Evolutionary conservation across 2,329 filamentous ascomycete species (phyloP), one percentile per base, ranked within the genome.

Genomic region (Claviceps sp.): DNA sequence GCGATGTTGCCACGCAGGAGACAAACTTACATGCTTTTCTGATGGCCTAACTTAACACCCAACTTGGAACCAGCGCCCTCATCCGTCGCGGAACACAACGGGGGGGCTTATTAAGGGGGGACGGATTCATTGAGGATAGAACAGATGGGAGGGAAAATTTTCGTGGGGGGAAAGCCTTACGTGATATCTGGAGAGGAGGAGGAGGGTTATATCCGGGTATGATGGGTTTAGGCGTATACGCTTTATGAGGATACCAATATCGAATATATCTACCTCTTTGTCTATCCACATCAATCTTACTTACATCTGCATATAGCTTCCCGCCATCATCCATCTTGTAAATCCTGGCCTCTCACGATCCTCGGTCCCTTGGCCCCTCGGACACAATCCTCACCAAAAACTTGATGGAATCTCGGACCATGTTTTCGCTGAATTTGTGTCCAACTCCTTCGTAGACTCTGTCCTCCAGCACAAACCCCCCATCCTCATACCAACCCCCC

Each of bases 361-460:
- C 59, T 57, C 50, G 63, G 55, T 43, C 63, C 61, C 52, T 62
- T 60, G 13, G 55, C 43, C 63, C 61, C 52, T 62, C 60, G 11
- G 60, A 65, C 17, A 79, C 69, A 6, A 64, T 70, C 41, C 75
- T 69, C 16, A 75, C 65, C 38, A 91, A 65, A 65, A 87, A 91
- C 39, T 67, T 66, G 11, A 84, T 73, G 4, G 85, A 77, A 61
- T 85, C 83, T 55, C 69, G 67, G 30, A 81, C 73, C 87, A 93
- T 91, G 5, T 67, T 73, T 1, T 70, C 64, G 10, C 76, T 82
- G 59, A 87, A 89, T n/a, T 73, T 70, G 64, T 93, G 87, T 0
- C 84, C 84, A 0, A 82, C 73, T 0, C 78, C 82, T 1, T 80
- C 73, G 59, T 88, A 90, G 0, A 89, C 69, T 37, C 78, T 74